Percentiles rank a stretch among this genome's conserved stretches.
phyloP scores from a whole-genome alignment of 208 protist species.

The Wallacemonas rigidus region DNA sequence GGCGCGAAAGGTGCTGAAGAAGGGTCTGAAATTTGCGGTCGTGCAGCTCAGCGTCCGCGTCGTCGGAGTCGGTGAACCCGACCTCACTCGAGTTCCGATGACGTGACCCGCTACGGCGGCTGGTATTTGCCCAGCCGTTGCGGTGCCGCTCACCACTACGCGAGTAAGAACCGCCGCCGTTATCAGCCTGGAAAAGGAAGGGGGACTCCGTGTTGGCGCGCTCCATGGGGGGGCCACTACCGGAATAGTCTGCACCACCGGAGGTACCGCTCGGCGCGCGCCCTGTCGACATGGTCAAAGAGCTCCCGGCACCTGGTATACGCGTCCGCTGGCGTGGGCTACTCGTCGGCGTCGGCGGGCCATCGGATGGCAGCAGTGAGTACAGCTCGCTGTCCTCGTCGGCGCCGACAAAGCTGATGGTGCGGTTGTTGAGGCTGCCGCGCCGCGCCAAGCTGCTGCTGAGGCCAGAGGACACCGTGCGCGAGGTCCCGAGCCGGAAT shows the following conservation, averaged over 20 bases:
- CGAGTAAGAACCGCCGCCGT: background rate
- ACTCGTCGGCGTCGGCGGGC: background rate
- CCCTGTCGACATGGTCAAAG: slow-evolving; percentile 25
- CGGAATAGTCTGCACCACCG: background rate
- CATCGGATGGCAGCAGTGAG: background rate
- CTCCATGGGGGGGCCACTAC: slow-evolving; percentile 1
- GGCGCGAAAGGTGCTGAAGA: slow-evolving; percentile 6
- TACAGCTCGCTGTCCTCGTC: slow-evolving; percentile 2
- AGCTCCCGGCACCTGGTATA: slow-evolving; percentile 8
- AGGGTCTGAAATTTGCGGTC: slow-evolving; percentile 13
- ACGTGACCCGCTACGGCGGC: background rate
- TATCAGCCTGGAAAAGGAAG: background rate
- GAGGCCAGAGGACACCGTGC: background rate
- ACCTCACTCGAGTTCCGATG: background rate
- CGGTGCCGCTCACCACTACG: background rate
- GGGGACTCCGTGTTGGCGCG: slow-evolving; percentile 9
- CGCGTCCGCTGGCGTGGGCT: slow-evolving; percentile 14
- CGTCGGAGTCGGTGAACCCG: background rate
- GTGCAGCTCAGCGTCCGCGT: slow-evolving; percentile 12
- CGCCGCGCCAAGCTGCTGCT: slow-evolving; percentile 8
- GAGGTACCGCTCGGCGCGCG: background rate
- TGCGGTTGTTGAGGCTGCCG: slow-evolving; percentile 18
- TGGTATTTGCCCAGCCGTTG: background rate
- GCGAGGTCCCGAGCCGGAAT: slow-evolving; percentile 8
- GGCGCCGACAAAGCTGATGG: slow-evolving; percentile 18